These are phyloP conservation scores for Chlamydomonas sp. DNA, from an alignment of 139 green algal genomes.

Conservation along the genomic window DNA sequence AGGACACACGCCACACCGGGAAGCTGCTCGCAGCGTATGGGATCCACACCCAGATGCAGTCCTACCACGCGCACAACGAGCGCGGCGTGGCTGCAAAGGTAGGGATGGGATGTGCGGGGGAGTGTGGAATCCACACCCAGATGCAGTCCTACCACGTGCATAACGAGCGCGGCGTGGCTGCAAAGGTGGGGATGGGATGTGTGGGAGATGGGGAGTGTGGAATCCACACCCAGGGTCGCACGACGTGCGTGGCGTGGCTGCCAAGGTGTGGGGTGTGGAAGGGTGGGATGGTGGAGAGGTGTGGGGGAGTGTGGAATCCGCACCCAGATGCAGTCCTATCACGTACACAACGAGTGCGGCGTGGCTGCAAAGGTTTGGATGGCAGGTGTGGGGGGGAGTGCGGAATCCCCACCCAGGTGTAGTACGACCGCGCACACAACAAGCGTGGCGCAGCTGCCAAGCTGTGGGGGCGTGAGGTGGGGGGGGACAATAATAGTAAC, in stretches of 20 bases:
- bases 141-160: slow-evolving; percentile 63
- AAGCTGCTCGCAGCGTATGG: slow-evolving; percentile 62
- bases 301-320: background rate
- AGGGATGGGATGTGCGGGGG: background rate
- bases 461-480: too few species aligned
- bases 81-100: slow-evolving; percentile 12
- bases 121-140: background rate
- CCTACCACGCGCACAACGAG: slow-evolving; percentile 87
- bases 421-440: too few species aligned
- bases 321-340: slow-evolving; percentile 34
- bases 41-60: slow-evolving; percentile 38
- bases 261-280: too few species aligned
- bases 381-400: too few species aligned
- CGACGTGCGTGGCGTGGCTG: too few species aligned
- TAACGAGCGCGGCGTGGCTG: slow-evolving; percentile 62
- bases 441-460: too few species aligned
- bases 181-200: background rate
- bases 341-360: slow-evolving; percentile 80
- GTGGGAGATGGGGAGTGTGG: too few species aligned
- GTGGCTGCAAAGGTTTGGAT: slow-evolving; percentile 5
- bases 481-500: slow-evolving; percentile 87
- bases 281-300: too few species aligned
- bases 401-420: too few species aligned
- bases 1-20: slow-evolving; percentile 81
- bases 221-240: too few species aligned